Percentiles rank a stretch among this genome's conserved stretches.
Evolutionary conservation across 768 basidiomycete species (phyloP).

Genomic region (Boletus coccyginus): DNA sequence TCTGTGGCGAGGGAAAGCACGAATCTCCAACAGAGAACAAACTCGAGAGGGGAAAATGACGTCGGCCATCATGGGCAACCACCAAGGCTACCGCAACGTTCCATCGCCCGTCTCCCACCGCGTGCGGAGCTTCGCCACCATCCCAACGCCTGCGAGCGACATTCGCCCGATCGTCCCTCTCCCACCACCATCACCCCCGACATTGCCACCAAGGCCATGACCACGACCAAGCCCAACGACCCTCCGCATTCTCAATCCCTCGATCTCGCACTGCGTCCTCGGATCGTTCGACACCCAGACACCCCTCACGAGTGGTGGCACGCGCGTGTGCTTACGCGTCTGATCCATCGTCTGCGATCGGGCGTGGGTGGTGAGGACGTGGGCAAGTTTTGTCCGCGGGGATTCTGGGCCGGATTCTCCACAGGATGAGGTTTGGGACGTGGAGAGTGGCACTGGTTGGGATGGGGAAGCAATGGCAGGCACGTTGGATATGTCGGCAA

Average conservation of each 20-base stretch:
- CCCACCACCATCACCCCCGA: background rate
- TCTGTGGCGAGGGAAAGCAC: background rate
- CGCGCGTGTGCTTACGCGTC: background rate
- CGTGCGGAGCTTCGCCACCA: slow-evolving; percentile 21
- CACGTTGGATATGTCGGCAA: background rate
- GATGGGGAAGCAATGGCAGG: background rate
- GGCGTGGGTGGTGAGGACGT: slow-evolving; percentile 8
- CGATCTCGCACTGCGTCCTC: slow-evolving; percentile 7
- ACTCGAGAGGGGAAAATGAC: background rate
- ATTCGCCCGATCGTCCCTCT: background rate
- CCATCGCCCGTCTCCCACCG: slow-evolving; percentile 15
- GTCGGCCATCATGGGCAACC: background rate
- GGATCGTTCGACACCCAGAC: slow-evolving; percentile 3
- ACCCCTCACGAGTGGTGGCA: background rate
- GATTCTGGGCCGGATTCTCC: slow-evolving; percentile 1
- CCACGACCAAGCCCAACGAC: background rate
- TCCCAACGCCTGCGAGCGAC: slow-evolving; percentile 8
- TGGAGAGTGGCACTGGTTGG: background rate
- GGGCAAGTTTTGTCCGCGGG: slow-evolving; percentile 22
- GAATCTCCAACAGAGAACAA: background rate
- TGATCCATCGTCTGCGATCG: background rate
- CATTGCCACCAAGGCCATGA: background rate
- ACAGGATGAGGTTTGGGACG: background rate
- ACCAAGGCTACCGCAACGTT: background rate
- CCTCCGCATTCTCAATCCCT: background rate